Base-by-base conservation (phyloP, 2,329 filamentous ascomycete species). In the Hawksworthiomyces lignivorus region DNA sequence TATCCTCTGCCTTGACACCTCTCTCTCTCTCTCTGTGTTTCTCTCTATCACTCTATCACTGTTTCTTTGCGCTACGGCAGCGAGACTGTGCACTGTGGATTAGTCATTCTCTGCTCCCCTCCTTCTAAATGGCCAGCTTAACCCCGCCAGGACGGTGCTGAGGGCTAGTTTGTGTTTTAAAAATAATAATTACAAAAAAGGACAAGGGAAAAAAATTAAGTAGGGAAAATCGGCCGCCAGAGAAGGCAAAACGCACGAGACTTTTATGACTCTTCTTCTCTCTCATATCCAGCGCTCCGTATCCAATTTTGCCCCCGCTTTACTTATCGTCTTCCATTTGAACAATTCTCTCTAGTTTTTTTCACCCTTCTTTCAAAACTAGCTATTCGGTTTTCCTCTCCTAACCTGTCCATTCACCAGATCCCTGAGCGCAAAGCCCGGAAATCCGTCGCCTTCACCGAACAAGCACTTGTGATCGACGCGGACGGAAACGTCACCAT, bases 381-480 rank as follows among this genome's bases (percentile, higher is more conserved):
- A n/a, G n/a, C n/a, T n/a, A n/a, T n/a, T 15, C 27, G 15, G 24
- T 28, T 15, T 12, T 14, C 15, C 27, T 18, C 11, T 19, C 39
- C 36, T 29, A 19, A 27, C 29, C 21, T 17, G n/a, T n/a, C n/a
- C 24, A 26, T 26, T 26, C 24, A 26, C 11, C 43, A 47, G 41
- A 39, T 32, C 8, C 18, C 45, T n/a, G 44, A 50, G 36, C 50
- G 50, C 43, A 52, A 50, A 35, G 26, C 47, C 15, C 49, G 49
- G 11, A 95, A 97, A 70, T 94, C 87, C 35, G 90, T 97, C 58
- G 82, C 88, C 51, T 97, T 97, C 65, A 89, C 83, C 61, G 85
- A 92, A 65, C 86, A 87, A 58, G 78, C 87, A 56, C 77, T 85
- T 52, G 80, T 95, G 56, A 89, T 96, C 62, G 86, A 94, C 70